Conservation (phyloP, 2,329 filamentous ascomycete species). For the Claviceps maximensis region DNA sequence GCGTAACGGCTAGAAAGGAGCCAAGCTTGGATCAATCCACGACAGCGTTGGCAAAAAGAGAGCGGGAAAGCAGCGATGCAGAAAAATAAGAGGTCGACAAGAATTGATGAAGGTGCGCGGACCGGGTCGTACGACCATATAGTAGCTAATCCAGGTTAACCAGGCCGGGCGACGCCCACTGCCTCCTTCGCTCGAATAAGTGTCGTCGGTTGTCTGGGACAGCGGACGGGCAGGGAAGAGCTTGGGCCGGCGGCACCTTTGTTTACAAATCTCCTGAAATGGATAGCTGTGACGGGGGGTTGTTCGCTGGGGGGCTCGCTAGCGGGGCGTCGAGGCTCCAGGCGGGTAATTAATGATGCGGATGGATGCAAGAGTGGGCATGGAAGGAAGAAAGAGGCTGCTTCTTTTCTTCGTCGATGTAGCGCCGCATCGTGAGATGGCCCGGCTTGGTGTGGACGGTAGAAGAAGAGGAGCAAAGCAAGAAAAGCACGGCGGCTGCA, state of each 20-base stretch:
- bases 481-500: background rate
- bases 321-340: slow-evolving; percentile 2
- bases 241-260: slow-evolving; percentile 20
- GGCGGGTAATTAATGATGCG: background rate
- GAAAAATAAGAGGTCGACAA: background rate
- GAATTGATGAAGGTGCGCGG: background rate
- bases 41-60: background rate
- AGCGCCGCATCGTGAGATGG: slow-evolving; percentile 11
- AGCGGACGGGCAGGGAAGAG: slow-evolving; percentile 15
- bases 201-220: slow-evolving; percentile 21
- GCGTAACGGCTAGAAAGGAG: background rate
- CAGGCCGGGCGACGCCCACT: slow-evolving; percentile 1
- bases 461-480: background rate
- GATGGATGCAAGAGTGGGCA: background rate
- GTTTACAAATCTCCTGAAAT: slow-evolving; percentile 28
- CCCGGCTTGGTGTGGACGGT: slow-evolving; percentile 8
- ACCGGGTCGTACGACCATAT: slow-evolving; percentile 2
- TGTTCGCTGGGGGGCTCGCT: background rate
- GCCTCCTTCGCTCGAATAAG: slow-evolving; percentile 6
- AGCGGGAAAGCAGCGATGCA: background rate
- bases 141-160: background rate
- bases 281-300: slow-evolving; percentile 18
- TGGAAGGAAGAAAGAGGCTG: background rate
- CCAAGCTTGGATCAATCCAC: background rate
- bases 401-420: slow-evolving; percentile 7